A percentile compares a stretch with the other conserved stretches of the same genome.
phyloP scores from a whole-genome alignment of 164 flowering plant species.

The Malania oleifera region DNA sequence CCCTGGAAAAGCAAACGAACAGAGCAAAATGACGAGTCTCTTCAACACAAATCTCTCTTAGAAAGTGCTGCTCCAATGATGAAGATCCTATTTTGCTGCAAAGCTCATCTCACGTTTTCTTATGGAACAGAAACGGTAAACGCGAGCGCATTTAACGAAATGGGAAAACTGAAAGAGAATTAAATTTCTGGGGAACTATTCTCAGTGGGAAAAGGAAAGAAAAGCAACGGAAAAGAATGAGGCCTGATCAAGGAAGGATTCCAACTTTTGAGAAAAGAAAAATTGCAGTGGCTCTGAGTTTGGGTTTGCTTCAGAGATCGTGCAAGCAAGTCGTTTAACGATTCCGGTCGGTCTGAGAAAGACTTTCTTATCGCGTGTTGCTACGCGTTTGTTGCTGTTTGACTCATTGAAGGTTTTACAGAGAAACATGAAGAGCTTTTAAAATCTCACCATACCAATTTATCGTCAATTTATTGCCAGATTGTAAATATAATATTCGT shows the following conservation, averaged over 20 bases:
- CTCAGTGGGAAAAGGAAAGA: slow-evolving; percentile 18
- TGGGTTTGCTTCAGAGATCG: slow-evolving; percentile 30
- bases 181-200: slow-evolving; percentile 1
- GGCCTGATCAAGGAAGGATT: not conserved
- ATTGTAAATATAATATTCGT: no score
- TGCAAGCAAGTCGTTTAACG: slow-evolving; percentile 32
- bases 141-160: no score
- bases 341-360: slow-evolving; percentile 7
- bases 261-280: no score
- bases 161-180: no score
- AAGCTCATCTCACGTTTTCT: no score
- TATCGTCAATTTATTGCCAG: no score
- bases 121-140: no score
- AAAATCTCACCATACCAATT: not conserved
- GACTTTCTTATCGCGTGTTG: no score
- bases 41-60: not conserved
- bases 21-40: not conserved
- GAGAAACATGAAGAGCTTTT: no score
- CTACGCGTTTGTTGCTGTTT: slow-evolving; percentile 31
- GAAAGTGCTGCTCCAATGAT: not conserved
- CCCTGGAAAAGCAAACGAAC: not conserved
- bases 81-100: not conserved
- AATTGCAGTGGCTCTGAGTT: not conserved
- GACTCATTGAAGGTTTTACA: no score
- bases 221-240: not conserved